phyloP scores from a whole-genome alignment of 306 rosid species.

The Cicer chorassanicum region DNA sequence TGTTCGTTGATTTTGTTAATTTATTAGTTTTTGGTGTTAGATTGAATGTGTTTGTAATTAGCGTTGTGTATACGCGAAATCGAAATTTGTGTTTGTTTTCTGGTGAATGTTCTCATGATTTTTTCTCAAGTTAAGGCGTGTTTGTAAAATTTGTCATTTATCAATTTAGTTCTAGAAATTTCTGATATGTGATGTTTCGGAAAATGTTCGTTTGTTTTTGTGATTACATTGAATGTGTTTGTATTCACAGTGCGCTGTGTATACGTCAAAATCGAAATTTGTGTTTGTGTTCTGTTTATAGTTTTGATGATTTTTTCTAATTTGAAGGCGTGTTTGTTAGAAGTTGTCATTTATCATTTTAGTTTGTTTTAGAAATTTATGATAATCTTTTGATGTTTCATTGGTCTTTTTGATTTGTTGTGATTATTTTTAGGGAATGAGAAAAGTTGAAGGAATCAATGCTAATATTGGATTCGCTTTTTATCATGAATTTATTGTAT shows the following conservation, averaged over 20 bases:
- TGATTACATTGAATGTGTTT: neutral
- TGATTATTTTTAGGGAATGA: neutral
- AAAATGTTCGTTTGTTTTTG: neutral
- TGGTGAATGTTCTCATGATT: neutral
- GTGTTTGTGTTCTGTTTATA: neutral
- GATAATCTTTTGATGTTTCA: neutral
- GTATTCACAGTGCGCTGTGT: neutral
- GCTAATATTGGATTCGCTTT: neutral
- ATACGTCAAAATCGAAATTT: neutral
- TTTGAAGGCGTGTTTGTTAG: neutral
- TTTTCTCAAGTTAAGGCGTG: neutral
- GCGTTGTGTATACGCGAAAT: neutral
- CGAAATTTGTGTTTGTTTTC: neutral
- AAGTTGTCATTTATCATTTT: neutral
- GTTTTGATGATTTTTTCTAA: neutral
- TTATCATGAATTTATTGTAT: constrained; percentile 21
- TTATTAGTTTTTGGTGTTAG: neutral
- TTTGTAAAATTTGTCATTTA: neutral
- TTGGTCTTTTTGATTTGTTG: neutral
- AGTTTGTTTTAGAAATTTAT: neutral
- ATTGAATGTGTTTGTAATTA: neutral
- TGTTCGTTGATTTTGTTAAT: neutral
- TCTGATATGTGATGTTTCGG: neutral
- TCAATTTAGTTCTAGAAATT: neutral
- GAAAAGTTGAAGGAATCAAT: neutral